Percentiles rank a stretch among this genome's conserved stretches.
phyloP scores from a whole-genome alignment of 371 early-diverging fungal species.

The Mortierella sp. region DNA sequence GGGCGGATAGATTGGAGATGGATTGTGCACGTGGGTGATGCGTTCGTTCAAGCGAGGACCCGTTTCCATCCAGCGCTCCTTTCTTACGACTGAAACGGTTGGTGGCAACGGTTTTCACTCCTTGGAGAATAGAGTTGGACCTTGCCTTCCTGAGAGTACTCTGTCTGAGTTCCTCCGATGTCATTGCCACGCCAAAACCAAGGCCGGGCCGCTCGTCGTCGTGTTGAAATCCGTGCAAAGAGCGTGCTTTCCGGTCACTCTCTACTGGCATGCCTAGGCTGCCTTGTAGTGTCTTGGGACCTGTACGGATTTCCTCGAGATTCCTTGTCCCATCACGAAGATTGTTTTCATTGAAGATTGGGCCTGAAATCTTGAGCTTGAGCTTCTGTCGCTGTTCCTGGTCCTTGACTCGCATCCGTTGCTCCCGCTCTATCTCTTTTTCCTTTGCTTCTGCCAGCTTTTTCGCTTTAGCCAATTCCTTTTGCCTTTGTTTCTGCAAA shows the following conservation, averaged over 20 bases:
- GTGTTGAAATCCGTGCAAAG: slow-evolving; percentile 21
- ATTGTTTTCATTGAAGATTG: slow-evolving; percentile 21
- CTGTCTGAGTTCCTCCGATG: slow-evolving; percentile 9
- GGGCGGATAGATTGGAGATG: slow-evolving; percentile 20
- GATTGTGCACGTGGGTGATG: slow-evolving; percentile 33
- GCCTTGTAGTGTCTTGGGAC: slow-evolving; percentile 1
- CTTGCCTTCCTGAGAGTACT: slow-evolving; percentile 19
- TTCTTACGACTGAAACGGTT: slow-evolving; percentile 16
- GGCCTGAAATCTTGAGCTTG: slow-evolving; percentile 33
- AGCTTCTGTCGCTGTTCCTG: slow-evolving; percentile 35
- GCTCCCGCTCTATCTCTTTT: slow-evolving; percentile 30
- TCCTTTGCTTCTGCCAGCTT: slow-evolving; percentile 30
- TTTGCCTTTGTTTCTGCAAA: slow-evolving; percentile 27
- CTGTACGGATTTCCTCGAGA: neutral
- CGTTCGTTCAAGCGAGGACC: neutral
- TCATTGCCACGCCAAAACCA: slow-evolving; percentile 9
- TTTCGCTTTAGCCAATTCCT: slow-evolving; percentile 29
- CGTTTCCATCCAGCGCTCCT: neutral
- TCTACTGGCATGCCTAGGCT: neutral
- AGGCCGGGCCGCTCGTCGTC: slow-evolving; percentile 9
- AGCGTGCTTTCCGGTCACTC: slow-evolving; percentile 16
- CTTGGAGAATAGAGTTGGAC: slow-evolving; percentile 31
- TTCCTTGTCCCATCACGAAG: slow-evolving; percentile 9
- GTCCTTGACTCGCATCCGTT: slow-evolving; percentile 20
- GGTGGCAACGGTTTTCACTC: slow-evolving; percentile 6